Percentiles rank a stretch among this genome's conserved stretches.
Evolutionary conservation across 139 green algal genomes (phyloP).

Genomic region (Mychonastes homosphaera): DNA sequence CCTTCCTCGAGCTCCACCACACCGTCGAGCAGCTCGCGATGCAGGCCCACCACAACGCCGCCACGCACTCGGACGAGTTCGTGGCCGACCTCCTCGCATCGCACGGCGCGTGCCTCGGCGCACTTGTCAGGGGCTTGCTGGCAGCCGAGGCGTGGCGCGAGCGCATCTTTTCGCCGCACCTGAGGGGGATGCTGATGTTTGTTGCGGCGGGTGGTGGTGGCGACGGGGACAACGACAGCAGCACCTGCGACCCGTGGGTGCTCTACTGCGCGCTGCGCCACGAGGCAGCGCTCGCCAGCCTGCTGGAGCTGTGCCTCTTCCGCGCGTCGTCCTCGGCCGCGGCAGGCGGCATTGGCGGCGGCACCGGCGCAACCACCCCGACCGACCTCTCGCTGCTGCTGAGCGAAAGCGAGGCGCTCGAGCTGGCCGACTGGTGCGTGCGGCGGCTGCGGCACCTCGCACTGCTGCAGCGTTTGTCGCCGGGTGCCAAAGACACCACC

Average conservation of each 20-base stretch:
- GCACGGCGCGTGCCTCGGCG: constrained; percentile 39
- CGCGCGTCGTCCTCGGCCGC: too few species aligned
- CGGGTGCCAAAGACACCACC: not conserved
- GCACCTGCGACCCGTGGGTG: constrained; percentile 48
- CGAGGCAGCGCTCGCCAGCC: constrained; percentile 54
- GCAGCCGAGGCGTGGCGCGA: constrained; percentile 54
- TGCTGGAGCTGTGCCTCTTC: constrained; percentile 61
- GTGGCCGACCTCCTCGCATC: constrained; percentile 63
- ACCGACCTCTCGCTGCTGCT: too few species aligned
- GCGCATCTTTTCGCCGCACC: constrained; percentile 46
- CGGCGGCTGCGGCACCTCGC: constrained; percentile 50
- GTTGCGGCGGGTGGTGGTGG: too few species aligned
- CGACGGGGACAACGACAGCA: too few species aligned
- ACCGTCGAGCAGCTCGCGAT: not conserved
- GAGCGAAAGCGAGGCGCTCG: too few species aligned
- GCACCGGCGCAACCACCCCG: too few species aligned
- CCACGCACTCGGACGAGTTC: constrained; percentile 66
- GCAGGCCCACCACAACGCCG: constrained; percentile 68
- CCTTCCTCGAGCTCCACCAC: too few species aligned
- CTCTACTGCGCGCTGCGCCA: too few species aligned
- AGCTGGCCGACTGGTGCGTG: constrained; percentile 64
- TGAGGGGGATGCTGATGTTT: constrained; percentile 35
- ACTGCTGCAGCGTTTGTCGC: not conserved
- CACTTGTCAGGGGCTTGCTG: not conserved
- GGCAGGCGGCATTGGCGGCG: too few species aligned